Evolutionary conservation across 208 protist genomes (phyloP).

Genomic region (Porcisia hertigi): DNA sequence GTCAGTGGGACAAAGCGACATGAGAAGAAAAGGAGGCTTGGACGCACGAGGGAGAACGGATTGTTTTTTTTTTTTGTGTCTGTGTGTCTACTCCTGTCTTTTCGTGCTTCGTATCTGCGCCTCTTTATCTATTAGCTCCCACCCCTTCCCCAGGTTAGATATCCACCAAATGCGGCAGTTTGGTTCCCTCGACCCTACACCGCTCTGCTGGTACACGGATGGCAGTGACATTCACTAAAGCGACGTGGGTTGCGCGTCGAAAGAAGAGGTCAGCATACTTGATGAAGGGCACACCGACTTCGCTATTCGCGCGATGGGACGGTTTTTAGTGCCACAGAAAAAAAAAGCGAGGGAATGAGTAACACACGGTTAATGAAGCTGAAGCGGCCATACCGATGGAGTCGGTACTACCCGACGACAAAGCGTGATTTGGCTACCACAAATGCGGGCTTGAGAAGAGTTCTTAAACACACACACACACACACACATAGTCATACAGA

Average conservation of each 20-base stretch:
- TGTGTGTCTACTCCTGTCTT: background rate
- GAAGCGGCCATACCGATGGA: background rate
- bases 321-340: background rate
- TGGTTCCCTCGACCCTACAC: too few species aligned
- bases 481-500: background rate
- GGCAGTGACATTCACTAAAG: too few species aligned
- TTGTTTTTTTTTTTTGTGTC: too few species aligned
- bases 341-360: background rate
- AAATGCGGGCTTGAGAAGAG: background rate
- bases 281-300: too few species aligned
- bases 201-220: too few species aligned
- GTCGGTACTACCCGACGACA: background rate
- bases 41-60: background rate
- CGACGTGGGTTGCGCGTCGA: too few species aligned
- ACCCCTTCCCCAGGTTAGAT: too few species aligned
- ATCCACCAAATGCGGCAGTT: too few species aligned
- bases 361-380: slow-evolving; percentile 3
- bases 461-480: background rate
- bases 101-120: background rate
- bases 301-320: background rate
- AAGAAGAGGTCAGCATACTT: too few species aligned
- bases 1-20: background rate
- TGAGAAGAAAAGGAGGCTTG: background rate
- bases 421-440: background rate
- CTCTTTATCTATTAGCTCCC: too few species aligned